These are phyloP conservation scores for Crotalaria pallida DNA, from an alignment of 306 rosid genomes.

Conservation along the genomic window DNA sequence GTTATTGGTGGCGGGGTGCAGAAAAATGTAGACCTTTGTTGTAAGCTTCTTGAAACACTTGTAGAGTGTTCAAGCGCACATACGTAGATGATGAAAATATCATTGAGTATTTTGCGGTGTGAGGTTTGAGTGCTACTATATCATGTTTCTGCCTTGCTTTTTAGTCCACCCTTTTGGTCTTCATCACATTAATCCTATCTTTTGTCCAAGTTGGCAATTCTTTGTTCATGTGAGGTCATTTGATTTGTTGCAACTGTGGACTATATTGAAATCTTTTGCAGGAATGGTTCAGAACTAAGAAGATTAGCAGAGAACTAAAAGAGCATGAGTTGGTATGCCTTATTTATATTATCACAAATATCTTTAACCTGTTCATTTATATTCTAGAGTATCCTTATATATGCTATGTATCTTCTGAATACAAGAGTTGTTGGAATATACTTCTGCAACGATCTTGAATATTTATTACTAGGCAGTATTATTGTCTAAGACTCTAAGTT, in stretches of 20 bases:
- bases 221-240: conserved; percentile 9
- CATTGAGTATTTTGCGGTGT: neutral
- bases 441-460: neutral
- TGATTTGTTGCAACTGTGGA: neutral
- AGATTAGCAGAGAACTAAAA: conserved; percentile 29
- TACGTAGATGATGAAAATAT: neutral
- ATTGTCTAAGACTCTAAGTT: neutral
- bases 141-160: neutral
- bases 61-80: neutral
- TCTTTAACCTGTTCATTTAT: neutral
- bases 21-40: neutral
- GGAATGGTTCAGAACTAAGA: conserved; percentile 50
- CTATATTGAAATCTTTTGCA: conserved; percentile 34
- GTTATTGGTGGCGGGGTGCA: neutral
- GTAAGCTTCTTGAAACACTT: neutral
- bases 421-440: neutral
- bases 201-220: neutral
- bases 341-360: neutral
- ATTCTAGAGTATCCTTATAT: neutral
- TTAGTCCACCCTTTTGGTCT: neutral
- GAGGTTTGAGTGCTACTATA: neutral
- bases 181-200: neutral
- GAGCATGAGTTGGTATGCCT: conserved; percentile 43
- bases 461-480: neutral
- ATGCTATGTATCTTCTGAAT: neutral